These are phyloP conservation scores for Lobulomyces angularis DNA, from an alignment of 192 early-diverging fungal species.

Conservation along the genomic window DNA sequence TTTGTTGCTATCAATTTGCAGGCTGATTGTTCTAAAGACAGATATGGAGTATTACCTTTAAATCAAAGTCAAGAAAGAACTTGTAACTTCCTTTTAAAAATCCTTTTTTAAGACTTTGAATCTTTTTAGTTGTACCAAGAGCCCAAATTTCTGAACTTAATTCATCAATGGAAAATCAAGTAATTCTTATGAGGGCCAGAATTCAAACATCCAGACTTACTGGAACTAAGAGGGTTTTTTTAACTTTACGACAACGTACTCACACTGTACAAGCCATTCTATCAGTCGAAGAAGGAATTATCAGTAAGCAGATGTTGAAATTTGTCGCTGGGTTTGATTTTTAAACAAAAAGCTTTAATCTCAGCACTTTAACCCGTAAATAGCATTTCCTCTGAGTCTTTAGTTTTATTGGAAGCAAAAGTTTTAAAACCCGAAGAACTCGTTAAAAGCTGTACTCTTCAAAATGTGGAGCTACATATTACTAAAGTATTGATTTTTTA, in stretches of 20 bases:
- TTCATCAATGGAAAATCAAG: constrained; percentile 52
- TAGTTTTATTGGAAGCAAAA: constrained; percentile 74
- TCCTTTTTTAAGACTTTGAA: constrained; percentile 1
- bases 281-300: constrained; percentile 45
- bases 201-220: constrained; percentile 78
- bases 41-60: constrained; percentile 75
- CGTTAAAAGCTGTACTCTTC: constrained; percentile 85
- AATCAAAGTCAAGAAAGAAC: constrained; percentile 75
- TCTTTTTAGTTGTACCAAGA: constrained; percentile 36
- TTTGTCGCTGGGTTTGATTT: constrained; percentile 51
- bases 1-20: constrained; percentile 10
- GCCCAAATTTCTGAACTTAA: constrained; percentile 55
- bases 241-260: constrained; percentile 76
- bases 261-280: constrained; percentile 86
- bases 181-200: constrained; percentile 73
- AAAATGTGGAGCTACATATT: constrained; percentile 82
- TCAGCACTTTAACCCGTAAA: constrained; percentile 3
- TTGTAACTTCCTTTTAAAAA: constrained; percentile 21
- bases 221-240: constrained; percentile 82
- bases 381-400: constrained; percentile 75
- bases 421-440: constrained; percentile 67
- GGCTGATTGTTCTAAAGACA: constrained; percentile 65
- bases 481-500: constrained; percentile 33
- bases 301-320: constrained; percentile 96
- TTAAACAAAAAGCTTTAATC: constrained; percentile 1